These are phyloP conservation scores for Quercus glauca DNA, from an alignment of 306 rosid genomes.

Conservation along the genomic window DNA sequence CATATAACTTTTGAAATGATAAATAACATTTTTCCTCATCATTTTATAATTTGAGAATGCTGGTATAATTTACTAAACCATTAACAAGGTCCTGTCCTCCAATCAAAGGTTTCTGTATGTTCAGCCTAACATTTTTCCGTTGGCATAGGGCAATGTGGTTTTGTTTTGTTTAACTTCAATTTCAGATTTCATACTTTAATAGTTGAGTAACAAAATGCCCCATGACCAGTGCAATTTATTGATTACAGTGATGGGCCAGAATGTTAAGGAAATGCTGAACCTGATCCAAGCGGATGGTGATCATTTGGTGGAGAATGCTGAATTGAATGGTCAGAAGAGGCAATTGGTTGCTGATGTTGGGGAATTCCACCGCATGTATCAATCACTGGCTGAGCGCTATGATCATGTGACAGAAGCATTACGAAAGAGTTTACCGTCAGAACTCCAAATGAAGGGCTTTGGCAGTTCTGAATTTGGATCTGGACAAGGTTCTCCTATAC, in stretches of 20 bases:
- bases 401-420: slow-evolving; percentile 25
- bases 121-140: too few species aligned
- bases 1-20: too few species aligned
- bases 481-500: slow-evolving; percentile 27
- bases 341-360: slow-evolving; percentile 27
- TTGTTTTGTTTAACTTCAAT: too few species aligned
- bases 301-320: slow-evolving; percentile 5
- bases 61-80: too few species aligned
- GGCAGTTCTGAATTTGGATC: slow-evolving; percentile 30
- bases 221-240: background rate
- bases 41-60: too few species aligned
- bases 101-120: too few species aligned
- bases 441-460: slow-evolving; percentile 40
- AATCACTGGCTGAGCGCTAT: slow-evolving; percentile 26
- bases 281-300: slow-evolving; percentile 37
- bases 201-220: background rate
- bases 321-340: slow-evolving; percentile 4
- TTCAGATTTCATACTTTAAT: too few species aligned
- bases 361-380: slow-evolving; percentile 38
- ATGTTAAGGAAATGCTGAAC: slow-evolving; percentile 34
- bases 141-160: too few species aligned
- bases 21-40: too few species aligned
- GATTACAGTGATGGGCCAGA: slow-evolving; percentile 40
- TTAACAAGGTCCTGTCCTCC: too few species aligned
- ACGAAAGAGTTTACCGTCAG: slow-evolving; percentile 3